Percentiles rank a stretch among this genome's conserved stretches.
These are phyloP conservation scores for Zygosaccharomyces gambellarensis DNA, from an alignment of 805 yeast species.

Conservation along the genomic window DNA sequence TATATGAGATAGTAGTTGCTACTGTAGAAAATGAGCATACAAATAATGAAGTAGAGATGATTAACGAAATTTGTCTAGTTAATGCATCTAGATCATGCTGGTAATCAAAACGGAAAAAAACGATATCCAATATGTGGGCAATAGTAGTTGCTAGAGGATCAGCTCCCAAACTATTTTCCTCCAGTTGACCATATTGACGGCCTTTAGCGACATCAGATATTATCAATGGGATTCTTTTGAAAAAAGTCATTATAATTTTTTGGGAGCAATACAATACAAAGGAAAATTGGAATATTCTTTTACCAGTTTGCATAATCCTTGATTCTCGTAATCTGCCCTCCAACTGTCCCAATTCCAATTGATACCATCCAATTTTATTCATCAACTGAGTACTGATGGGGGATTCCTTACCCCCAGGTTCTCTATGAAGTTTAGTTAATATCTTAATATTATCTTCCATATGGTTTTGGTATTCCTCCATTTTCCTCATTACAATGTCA, in stretches of 20 bases:
- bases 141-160: conserved; percentile 40
- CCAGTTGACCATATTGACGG: conserved; percentile 18
- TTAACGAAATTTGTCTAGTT: conserved; percentile 39
- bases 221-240: conserved; percentile 27
- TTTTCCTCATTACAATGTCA: conserved; percentile 15
- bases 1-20: conserved; percentile 51
- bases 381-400: conserved; percentile 17
- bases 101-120: conserved; percentile 30
- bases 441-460: conserved; percentile 18
- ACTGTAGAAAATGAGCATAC: conserved; percentile 63
- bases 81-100: conserved; percentile 37
- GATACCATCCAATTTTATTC: conserved; percentile 27
- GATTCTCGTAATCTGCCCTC: conserved; percentile 18
- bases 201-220: conserved; percentile 13
- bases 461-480: conserved; percentile 18
- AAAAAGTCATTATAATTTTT: conserved; percentile 33
- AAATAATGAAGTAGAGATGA: conserved; percentile 56
- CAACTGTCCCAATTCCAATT: conserved; percentile 25
- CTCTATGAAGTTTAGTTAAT: conserved; percentile 15
- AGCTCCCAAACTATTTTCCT: conserved; percentile 18
- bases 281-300: conserved; percentile 20
- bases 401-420: conserved; percentile 13
- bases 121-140: conserved; percentile 32
- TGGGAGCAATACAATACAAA: conserved; percentile 37
- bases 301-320: conserved; percentile 10